Evolutionary conservation across 2,329 filamentous ascomycete species (phyloP).

Genomic region (Aspergillus puulaauensis): DNA sequence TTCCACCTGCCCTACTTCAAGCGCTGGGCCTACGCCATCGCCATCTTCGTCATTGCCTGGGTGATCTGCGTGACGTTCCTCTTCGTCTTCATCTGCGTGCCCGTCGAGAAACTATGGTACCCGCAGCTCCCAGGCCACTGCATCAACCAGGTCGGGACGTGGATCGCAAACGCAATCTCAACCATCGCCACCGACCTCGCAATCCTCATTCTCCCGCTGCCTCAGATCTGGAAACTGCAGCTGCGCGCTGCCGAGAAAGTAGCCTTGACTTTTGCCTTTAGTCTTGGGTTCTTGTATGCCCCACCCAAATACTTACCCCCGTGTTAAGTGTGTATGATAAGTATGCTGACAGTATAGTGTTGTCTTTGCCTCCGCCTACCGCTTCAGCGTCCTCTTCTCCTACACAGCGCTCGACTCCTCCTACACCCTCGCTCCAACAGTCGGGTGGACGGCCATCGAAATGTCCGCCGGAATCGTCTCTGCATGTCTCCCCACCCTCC

Average conservation of each 20-base stretch:
- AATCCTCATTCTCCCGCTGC: slow-evolving; percentile 26
- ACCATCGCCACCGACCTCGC: slow-evolving; percentile 26
- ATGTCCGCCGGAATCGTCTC: slow-evolving; percentile 27
- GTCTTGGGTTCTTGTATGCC: slow-evolving; percentile 25
- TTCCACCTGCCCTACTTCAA: slow-evolving; percentile 29
- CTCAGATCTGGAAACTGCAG: slow-evolving; percentile 30
- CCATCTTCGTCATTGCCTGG: slow-evolving; percentile 25
- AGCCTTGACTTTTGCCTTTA: slow-evolving; percentile 22
- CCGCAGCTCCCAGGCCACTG: slow-evolving; percentile 25
- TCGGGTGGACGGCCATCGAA: slow-evolving; percentile 30
- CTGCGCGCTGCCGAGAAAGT: slow-evolving; percentile 21
- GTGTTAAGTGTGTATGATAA: too few relatives aligned
- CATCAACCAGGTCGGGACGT: slow-evolving; percentile 29
- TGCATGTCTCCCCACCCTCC: slow-evolving; percentile 27
- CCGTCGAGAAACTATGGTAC: slow-evolving; percentile 30
- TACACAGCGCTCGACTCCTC: slow-evolving; percentile 17
- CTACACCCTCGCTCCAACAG: slow-evolving; percentile 28
- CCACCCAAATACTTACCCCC: neutral
- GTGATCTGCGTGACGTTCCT: slow-evolving; percentile 29
- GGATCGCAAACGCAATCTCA: slow-evolving; percentile 25
- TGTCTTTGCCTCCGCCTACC: slow-evolving; percentile 28
- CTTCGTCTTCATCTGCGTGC: slow-evolving; percentile 30
- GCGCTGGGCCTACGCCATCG: slow-evolving; percentile 27
- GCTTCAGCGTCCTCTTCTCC: slow-evolving; percentile 27
- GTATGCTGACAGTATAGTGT: slow-evolving; percentile 14